Conservation (phyloP, 148 eudicot species). For the Pharnaceum exiguum region DNA sequence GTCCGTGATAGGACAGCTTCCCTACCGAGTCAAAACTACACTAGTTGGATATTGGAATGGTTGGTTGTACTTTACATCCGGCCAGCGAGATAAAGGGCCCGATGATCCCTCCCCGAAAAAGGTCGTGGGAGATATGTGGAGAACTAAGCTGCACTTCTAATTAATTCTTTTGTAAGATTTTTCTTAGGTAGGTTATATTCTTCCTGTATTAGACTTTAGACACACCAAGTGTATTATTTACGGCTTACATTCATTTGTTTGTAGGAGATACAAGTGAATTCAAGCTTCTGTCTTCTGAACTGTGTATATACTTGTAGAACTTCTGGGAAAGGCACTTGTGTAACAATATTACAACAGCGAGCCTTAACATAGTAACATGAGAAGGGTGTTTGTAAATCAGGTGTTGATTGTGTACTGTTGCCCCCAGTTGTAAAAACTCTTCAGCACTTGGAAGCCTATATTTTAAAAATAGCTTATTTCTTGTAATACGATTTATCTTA, state of each 20-base stretch:
- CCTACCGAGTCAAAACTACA: constrained; percentile 91
- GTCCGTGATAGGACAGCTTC: constrained; percentile 87
- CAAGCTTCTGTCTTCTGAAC: constrained; percentile 3
- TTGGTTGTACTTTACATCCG: constrained; percentile 88
- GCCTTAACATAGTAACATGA: no score
- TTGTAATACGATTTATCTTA: no score
- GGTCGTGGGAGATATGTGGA: constrained; percentile 93
- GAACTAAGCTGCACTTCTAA: constrained; percentile 72
- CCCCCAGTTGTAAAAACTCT: no score
- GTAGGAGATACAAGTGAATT: no score
- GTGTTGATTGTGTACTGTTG: no score
- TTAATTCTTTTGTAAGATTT: background rate
- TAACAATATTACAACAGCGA: no score
- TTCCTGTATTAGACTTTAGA: background rate
- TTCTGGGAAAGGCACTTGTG: background rate
- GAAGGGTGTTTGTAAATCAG: no score
- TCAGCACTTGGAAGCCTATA: no score
- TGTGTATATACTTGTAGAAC: constrained; percentile 15
- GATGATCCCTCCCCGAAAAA: constrained; percentile 85
- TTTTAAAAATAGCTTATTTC: no score
- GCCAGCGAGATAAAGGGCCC: constrained; percentile 91
- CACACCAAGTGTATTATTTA: no score
- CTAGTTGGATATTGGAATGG: constrained; percentile 89
- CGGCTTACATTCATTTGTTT: no score
- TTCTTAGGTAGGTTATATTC: constrained; percentile 10